Evolutionary conservation across 805 yeast genomes (phyloP), one percentile per base, ranked within the genome.

Genomic region (Ogataea salicorniae): DNA sequence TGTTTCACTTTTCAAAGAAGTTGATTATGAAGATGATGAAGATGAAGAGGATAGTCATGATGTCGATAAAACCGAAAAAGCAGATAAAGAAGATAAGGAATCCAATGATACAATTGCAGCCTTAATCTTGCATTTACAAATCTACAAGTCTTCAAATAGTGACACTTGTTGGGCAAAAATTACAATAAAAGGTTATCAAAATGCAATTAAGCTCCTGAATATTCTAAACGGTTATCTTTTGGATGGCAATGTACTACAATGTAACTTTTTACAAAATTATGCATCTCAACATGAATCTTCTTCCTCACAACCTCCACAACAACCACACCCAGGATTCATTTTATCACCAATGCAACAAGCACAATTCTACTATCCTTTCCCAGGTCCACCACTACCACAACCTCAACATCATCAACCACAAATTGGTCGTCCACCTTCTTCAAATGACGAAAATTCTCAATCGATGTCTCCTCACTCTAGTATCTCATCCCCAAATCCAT

Each of bases 151-250:
- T n/a, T 46, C 54, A 17, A 56, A 49, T 31, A 55, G 47, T 41
- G 52, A 50, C 8, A 36, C 51, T 15, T 56, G 60, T 38, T 58
- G 60, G 58, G 52, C 57, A 17, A 49, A 53, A 7, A 45, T 55
- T 22, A 45, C 38, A 6, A 34, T 56, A 9, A 37, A 43, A 14
- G 54, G 51, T 44, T 45, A 51, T 29, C 35, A 38, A 1, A 9
- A 38, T 20, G 41, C 54, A 11, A 36, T 46, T 7, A 41, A 43
- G n/a, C 43, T 59, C 9, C 47, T 53, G 16, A 37, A 41, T 37
- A 41, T 37, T 20, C 40, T 59, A n/a, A 56, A 57, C 34, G 63
- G 61, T 3, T 51, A 51, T 46, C 39, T 39, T 20, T 56, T 52
- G 41, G 41, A 55, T n/a, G 57, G 55, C 8, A 33, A 41, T 45